These are phyloP conservation scores for Xerocomus potaroensis DNA, from an alignment of 768 basidiomycete species.

Conservation along the genomic window DNA sequence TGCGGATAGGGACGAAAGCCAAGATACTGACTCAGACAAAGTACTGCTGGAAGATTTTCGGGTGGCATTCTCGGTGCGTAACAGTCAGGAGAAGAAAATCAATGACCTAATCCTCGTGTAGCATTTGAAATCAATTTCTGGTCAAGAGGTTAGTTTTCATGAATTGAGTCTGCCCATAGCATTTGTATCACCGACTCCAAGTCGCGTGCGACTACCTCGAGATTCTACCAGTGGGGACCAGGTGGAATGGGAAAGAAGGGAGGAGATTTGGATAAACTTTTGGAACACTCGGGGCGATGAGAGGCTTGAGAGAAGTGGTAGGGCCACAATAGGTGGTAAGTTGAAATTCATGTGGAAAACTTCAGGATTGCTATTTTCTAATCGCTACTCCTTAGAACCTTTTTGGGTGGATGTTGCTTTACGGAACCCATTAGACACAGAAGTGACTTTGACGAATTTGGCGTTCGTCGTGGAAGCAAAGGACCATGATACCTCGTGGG, in stretches of 20 bases:
- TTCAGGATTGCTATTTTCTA: not conserved
- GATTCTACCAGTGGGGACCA: constrained; percentile 42
- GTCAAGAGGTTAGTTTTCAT: constrained; percentile 36
- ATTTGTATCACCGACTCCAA: constrained; percentile 57
- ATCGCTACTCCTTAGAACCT: constrained; percentile 42
- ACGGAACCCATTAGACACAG: constrained; percentile 69
- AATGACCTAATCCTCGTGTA: constrained; percentile 27
- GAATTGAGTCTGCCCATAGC: constrained; percentile 61
- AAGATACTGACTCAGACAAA: constrained; percentile 49
- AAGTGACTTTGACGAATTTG: constrained; percentile 62
- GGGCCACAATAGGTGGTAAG: constrained; percentile 62
- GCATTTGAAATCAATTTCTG: constrained; percentile 69
- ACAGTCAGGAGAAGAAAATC: not conserved
- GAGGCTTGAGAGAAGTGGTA: constrained; percentile 49
- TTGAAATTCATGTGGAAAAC: not conserved
- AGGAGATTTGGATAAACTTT: constrained; percentile 61
- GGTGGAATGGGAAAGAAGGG: constrained; percentile 57
- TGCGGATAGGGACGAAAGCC: constrained; percentile 21
- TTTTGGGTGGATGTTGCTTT: constrained; percentile 76
- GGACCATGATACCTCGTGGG: constrained; percentile 28
- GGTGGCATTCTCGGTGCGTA: constrained; percentile 75
- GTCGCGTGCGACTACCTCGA: constrained; percentile 53
- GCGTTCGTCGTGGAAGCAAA: constrained; percentile 49
- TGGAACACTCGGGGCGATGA: constrained; percentile 55
- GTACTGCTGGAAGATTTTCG: constrained; percentile 85